Conservation (phyloP, 805 yeast species). For the Candida qinlingensis region DNA sequence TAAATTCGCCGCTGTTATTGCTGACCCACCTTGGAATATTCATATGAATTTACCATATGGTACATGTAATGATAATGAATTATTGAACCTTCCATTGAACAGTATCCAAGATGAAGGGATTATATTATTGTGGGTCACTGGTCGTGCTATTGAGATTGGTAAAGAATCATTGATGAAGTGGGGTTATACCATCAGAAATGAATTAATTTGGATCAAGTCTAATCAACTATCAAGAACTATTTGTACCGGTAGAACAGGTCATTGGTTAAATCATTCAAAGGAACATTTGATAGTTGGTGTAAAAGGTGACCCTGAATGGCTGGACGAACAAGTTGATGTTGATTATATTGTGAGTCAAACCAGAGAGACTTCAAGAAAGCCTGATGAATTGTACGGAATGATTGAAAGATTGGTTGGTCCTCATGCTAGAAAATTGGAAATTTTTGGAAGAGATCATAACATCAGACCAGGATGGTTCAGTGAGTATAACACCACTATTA, state of each 20-base stretch:
- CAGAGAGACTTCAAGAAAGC: constrained; percentile 85
- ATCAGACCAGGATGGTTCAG: constrained; percentile 86
- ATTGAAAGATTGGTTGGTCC: constrained; percentile 80
- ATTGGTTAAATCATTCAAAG: constrained; percentile 93
- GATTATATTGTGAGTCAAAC: constrained; percentile 80
- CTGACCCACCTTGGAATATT: constrained; percentile 91
- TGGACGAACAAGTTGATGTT: constrained; percentile 58
- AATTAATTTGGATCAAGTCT: constrained; percentile 85
- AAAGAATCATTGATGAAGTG: constrained; percentile 67
- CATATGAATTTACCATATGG: constrained; percentile 83
- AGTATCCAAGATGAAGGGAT: constrained; percentile 80
- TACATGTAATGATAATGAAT: constrained; percentile 71
- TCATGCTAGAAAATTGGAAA: constrained; percentile 73
- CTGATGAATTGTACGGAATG: constrained; percentile 83
- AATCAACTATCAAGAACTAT: constrained; percentile 85
- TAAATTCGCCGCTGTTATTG: constrained; percentile 75
- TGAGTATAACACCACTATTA: constrained; percentile 20
- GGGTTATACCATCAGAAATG: constrained; percentile 80
- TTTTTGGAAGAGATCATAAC: constrained; percentile 86
- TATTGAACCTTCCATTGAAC: constrained; percentile 59
- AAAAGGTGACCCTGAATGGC: constrained; percentile 76
- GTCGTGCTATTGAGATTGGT: constrained; percentile 87
- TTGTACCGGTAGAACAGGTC: constrained; percentile 95
- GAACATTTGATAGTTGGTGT: constrained; percentile 85
- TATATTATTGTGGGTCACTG: constrained; percentile 89